Evolutionary conservation across 2,329 filamentous ascomycete species (phyloP).

Genomic region (Hypomyces rosellus): DNA sequence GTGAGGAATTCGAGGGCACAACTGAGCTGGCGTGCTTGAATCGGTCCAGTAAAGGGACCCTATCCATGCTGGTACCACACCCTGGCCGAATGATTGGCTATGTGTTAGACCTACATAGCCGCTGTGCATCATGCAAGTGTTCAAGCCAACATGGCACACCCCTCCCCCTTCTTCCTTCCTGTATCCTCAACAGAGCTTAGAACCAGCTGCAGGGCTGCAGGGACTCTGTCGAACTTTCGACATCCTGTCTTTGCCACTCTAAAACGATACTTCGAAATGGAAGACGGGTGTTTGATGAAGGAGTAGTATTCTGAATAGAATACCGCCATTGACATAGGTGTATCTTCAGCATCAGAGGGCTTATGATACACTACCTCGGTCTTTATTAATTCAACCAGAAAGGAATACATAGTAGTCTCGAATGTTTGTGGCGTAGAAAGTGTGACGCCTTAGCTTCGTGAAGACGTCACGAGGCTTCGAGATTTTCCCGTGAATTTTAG

Average conservation of each 20-base stretch:
- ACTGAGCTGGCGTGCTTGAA: slow-evolving; percentile 19
- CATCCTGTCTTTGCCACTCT: neutral
- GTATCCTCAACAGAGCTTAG: slow-evolving; percentile 10
- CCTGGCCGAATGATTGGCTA: slow-evolving; percentile 24
- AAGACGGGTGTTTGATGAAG: neutral
- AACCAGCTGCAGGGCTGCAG: slow-evolving; percentile 12
- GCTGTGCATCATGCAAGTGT: slow-evolving; percentile 37
- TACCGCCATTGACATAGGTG: too few species aligned
- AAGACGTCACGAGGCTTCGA: neutral
- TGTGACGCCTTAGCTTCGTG: slow-evolving; percentile 1
- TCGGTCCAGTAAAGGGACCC: slow-evolving; percentile 24
- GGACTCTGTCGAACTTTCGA: slow-evolving; percentile 6
- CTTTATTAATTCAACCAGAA: too few species aligned
- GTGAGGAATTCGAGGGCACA: slow-evolving; percentile 6
- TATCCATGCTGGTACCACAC: slow-evolving; percentile 18
- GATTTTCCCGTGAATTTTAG: slow-evolving; percentile 8
- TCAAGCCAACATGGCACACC: slow-evolving; percentile 22
- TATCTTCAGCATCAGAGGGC: too few species aligned
- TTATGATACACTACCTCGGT: too few species aligned
- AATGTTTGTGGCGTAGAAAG: slow-evolving; percentile 7
- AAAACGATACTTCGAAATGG: slow-evolving; percentile 1
- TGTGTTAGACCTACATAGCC: slow-evolving; percentile 34
- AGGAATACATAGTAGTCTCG: neutral
- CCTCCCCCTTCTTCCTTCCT: slow-evolving; percentile 10
- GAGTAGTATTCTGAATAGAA: too few species aligned